Base-by-base conservation (phyloP, 192 early-diverging fungal genomes). In the Radiomyces spectabilis region DNA sequence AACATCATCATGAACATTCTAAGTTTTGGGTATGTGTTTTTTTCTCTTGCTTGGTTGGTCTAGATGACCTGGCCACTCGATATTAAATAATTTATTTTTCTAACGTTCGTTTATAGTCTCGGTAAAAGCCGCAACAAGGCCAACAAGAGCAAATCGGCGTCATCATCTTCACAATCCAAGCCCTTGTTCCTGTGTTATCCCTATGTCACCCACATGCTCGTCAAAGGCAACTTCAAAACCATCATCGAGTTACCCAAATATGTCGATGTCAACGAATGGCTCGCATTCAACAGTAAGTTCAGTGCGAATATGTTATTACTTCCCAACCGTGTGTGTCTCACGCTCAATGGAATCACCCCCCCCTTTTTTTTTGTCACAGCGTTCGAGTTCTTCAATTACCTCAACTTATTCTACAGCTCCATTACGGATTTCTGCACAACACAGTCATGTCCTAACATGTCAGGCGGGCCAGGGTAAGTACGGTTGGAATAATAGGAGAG, bases 221-320 rank as follows among this genome's bases (percentile, higher is more conserved):
- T 98, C 21, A 91, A 91, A 60, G 93, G 95, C 22, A 89, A 85
- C 69, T 88, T 98, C 62, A 84, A 89, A 64, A 88, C 87, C 56
- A 85, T 98, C 35, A 85, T 91, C 4, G 84, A 87, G 42, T 73
- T 93, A 46, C 95, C 95, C 27, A 85, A 87, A 66, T 91, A 91
- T 69, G 86, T 96, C 1, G 94, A 98, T 58, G 56, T 71, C 24
- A 92, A 94, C 67, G 95, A 98, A 73, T 98, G 95, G 95, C 81
- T 87, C 19, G 88, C 89, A 5, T 79, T 83, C 55, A 91, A 89
- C 55, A 73, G 82, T 84, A 79, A 57, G 54, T 12, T n/a, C n/a
- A n/a, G n/a, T n/a, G n/a, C n/a, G n/a, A n/a, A n/a, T n/a, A n/a
- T n/a, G n/a, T n/a, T n/a, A n/a, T 9, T 21, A 19, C n/a, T 42